phyloP scores from a whole-genome alignment of 495 filamentous ascomycete genomes.

The Neurospora tetrasperma region DNA sequence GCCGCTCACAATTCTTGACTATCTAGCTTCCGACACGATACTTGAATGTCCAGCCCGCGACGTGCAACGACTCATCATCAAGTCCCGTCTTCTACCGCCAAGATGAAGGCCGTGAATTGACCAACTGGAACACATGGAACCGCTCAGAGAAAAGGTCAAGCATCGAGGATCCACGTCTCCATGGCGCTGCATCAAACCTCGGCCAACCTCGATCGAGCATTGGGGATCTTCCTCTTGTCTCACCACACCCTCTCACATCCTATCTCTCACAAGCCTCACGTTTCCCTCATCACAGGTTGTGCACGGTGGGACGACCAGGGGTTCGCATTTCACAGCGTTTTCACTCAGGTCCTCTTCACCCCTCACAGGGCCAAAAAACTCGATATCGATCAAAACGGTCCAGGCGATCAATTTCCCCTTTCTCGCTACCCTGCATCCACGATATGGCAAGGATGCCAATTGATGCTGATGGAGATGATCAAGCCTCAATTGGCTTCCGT shows the following conservation, averaged over 20 bases:
- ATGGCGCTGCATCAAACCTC: not conserved
- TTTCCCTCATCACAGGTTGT: not conserved
- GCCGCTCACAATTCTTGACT: not conserved
- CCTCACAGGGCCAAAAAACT: not conserved
- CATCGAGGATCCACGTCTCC: not conserved
- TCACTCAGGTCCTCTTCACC: not conserved
- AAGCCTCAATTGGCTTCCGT: not conserved
- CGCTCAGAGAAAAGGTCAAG: not conserved
- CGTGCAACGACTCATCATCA: too few species aligned
- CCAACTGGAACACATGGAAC: not conserved
- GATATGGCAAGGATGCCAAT: not conserved
- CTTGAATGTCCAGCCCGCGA: not conserved
- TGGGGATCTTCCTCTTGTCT: not conserved
- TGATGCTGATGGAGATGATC: not conserved
- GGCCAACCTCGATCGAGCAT: not conserved
- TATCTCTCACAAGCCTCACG: not conserved
- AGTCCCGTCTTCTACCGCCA: too few species aligned
- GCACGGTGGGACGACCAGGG: not conserved
- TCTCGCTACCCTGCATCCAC: not conserved
- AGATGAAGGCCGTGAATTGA: not conserved
- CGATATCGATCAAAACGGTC: not conserved
- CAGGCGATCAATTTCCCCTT: not conserved
- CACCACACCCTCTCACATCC: not conserved
- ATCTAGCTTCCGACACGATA: not conserved
- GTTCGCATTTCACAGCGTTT: not conserved